phyloP scores from a whole-genome alignment of 495 filamentous ascomycete genomes.

The Penicillium canariense region DNA sequence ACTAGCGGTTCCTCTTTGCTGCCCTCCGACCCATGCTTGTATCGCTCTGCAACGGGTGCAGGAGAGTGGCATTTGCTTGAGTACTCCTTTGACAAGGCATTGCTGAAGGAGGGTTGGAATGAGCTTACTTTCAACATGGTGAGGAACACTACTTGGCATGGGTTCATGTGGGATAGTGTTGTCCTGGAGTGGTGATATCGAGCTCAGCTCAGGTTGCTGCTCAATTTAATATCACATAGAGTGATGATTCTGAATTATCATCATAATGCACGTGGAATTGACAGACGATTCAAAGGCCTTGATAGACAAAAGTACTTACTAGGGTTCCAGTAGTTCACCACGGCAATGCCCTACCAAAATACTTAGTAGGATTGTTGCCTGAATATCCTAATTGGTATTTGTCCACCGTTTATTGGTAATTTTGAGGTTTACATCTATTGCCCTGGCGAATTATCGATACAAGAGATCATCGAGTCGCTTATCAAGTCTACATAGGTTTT shows the following conservation, averaged over 20 bases:
- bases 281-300: too few relatives aligned
- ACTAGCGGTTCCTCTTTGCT: not conserved
- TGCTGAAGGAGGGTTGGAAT: constrained; percentile 4
- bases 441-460: too few relatives aligned
- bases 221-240: not conserved
- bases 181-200: not conserved
- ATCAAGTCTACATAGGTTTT: too few relatives aligned
- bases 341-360: too few relatives aligned
- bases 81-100: not conserved
- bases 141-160: constrained; percentile 7
- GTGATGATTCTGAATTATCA: not conserved
- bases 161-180: constrained; percentile 7
- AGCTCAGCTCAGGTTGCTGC: not conserved
- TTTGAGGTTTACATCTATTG: too few relatives aligned
- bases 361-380: too few relatives aligned
- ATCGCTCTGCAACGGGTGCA: constrained; percentile 1
- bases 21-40: constrained; percentile 1
- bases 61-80: constrained; percentile 5
- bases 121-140: constrained; percentile 2
- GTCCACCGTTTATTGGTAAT: too few relatives aligned
- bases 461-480: too few relatives aligned
- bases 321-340: not conserved
- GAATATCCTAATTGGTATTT: too few relatives aligned
- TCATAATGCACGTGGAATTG: not conserved
- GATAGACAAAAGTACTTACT: not conserved